phyloP scores from a whole-genome alignment of 805 yeast genomes.

The Saturnispora gosingensis region DNA sequence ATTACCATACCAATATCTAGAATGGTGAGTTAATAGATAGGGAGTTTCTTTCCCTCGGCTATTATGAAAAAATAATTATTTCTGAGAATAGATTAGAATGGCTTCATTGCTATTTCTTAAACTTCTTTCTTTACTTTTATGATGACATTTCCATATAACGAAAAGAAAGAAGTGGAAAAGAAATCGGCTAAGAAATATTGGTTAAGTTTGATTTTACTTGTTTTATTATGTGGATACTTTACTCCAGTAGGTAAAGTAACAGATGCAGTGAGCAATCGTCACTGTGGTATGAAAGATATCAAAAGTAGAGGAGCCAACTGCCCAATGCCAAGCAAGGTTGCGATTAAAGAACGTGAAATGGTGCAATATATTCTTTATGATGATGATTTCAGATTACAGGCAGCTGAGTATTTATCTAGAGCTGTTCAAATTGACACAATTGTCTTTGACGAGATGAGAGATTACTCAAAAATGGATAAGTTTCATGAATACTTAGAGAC shows the following conservation, averaged over 20 bases:
- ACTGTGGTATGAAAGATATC: not conserved
- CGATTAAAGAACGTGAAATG: constrained; percentile 12
- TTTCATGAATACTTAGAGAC: constrained; percentile 16
- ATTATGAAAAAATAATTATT: no score
- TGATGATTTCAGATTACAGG: constrained; percentile 24
- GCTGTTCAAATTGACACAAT: constrained; percentile 48
- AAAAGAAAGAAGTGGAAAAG: not conserved
- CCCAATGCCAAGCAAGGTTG: constrained; percentile 20
- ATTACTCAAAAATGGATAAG: constrained; percentile 17
- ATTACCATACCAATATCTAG: not conserved
- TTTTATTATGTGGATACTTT: not conserved
- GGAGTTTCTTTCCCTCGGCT: not conserved
- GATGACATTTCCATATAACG: not conserved
- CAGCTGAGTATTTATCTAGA: constrained; percentile 35
- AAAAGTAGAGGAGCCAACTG: constrained; percentile 10
- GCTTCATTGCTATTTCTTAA: not conserved
- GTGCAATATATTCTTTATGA: constrained; percentile 27
- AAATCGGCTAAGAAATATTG: not conserved
- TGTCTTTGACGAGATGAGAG: constrained; percentile 22
- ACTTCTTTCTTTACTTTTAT: not conserved
- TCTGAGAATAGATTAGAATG: not conserved
- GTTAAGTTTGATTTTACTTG: not conserved
- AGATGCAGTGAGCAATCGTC: not conserved
- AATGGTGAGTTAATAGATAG: no score
- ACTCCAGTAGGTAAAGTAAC: constrained; percentile 16